phyloP scores from a whole-genome alignment of 495 filamentous ascomycete genomes.

The Aspergillus wentii region DNA sequence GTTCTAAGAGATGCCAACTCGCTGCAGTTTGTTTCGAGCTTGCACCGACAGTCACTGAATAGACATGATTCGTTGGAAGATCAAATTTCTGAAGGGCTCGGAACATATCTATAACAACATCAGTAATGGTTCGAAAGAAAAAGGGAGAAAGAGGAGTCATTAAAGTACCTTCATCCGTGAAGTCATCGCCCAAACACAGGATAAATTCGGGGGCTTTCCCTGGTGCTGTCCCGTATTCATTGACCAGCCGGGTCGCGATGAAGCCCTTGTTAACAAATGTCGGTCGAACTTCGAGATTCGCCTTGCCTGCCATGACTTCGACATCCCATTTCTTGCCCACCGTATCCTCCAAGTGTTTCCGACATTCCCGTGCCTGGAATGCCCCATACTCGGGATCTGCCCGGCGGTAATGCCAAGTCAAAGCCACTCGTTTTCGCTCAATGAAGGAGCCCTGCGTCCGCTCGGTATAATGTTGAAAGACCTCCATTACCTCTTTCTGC shows the following conservation, averaged over 20 bases:
- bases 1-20: constrained; percentile 80
- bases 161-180: constrained; percentile 87
- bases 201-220: constrained; percentile 66
- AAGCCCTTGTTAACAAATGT: constrained; percentile 95
- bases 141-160: background rate
- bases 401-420: constrained; percentile 96
- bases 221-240: constrained; percentile 51
- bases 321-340: constrained; percentile 77
- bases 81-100: constrained; percentile 57
- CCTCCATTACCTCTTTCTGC: constrained; percentile 73
- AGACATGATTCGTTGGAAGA: constrained; percentile 60
- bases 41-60: constrained; percentile 83
- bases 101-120: constrained; percentile 48
- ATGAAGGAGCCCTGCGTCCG: constrained; percentile 84
- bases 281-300: constrained; percentile 94
- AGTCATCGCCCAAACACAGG: constrained; percentile 88
- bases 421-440: constrained; percentile 82
- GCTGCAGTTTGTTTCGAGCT: constrained; percentile 83
- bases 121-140: background rate
- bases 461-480: constrained; percentile 82
- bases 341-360: constrained; percentile 66
- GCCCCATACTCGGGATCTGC: constrained; percentile 78
- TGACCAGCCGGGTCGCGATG: constrained; percentile 74
- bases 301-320: constrained; percentile 93
- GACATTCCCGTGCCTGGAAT: constrained; percentile 70